These are phyloP conservation scores for Fusarium bulbicola DNA, from an alignment of 2,329 filamentous ascomycete genomes.

Conservation along the genomic window DNA sequence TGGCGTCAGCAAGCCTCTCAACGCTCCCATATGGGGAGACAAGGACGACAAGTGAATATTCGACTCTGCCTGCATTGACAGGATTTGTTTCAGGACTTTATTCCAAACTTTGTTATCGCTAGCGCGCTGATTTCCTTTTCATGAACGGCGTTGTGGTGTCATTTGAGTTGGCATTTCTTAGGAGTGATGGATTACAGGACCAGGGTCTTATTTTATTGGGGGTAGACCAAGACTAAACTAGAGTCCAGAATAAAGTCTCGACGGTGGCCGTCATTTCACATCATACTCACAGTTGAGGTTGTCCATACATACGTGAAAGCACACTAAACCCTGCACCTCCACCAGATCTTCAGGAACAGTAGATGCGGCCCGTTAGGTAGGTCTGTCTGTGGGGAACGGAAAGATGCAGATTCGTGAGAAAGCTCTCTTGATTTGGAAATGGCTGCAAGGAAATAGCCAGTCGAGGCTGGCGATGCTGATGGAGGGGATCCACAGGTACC, in stretches of 20 bases:
- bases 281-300: neutral
- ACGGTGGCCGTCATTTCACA: neutral
- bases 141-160: slow-evolving; percentile 46
- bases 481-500: slow-evolving; percentile 33
- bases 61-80: neutral
- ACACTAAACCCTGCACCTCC: neutral
- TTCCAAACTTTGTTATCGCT: slow-evolving; percentile 26
- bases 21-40: slow-evolving; percentile 66
- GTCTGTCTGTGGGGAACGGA: slow-evolving; percentile 21
- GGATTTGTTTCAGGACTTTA: slow-evolving; percentile 12
- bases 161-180: slow-evolving; percentile 22
- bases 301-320: neutral
- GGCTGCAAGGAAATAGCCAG: slow-evolving; percentile 12
- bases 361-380: slow-evolving; percentile 20
- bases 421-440: slow-evolving; percentile 25
- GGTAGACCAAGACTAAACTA: slow-evolving; percentile 5
- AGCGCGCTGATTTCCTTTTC: slow-evolving; percentile 34
- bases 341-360: slow-evolving; percentile 35
- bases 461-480: slow-evolving; percentile 17
- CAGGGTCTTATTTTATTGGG: slow-evolving; percentile 11
- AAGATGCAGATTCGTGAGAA: slow-evolving; percentile 25
- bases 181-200: slow-evolving; percentile 42
- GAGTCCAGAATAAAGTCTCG: slow-evolving; percentile 33
- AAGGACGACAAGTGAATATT: slow-evolving; percentile 31
- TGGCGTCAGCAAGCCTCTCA: slow-evolving; percentile 68